Percentiles rank a stretch among this genome's conserved stretches.
Evolutionary conservation across 163 green algal genomes (phyloP).

Genomic region (Scenedesmus sp.): DNA sequence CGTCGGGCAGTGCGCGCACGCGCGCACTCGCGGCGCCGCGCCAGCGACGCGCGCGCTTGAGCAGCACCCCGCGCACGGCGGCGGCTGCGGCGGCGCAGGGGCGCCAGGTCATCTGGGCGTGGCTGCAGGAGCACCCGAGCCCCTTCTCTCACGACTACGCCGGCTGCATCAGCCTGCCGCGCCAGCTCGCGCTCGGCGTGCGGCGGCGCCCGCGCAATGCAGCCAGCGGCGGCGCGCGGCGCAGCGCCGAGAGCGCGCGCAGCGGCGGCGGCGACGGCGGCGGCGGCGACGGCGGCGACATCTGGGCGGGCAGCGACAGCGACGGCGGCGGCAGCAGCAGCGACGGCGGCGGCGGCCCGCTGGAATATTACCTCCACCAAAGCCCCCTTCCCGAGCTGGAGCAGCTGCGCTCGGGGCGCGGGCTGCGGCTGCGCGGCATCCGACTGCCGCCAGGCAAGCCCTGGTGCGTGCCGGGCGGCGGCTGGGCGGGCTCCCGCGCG

Average conservation of each 20-base stretch:
- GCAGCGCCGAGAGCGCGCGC: conserved; percentile 1
- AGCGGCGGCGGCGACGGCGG: not conserved
- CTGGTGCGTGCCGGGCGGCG: conserved; percentile 33
- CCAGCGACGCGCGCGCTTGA: no score
- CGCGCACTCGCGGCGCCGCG: no score
- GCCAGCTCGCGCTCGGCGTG: conserved; percentile 50
- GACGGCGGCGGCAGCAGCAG: not conserved
- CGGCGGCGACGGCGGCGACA: not conserved
- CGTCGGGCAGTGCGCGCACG: no score
- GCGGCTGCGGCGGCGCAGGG: conserved; percentile 45
- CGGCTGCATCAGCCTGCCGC: conserved; percentile 72
- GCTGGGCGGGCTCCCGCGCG: not conserved
- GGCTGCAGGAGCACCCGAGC: conserved; percentile 76
- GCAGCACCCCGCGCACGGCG: not conserved
- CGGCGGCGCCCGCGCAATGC: not conserved
- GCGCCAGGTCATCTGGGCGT: conserved; percentile 73
- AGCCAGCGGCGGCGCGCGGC: not conserved
- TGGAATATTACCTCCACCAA: conserved; percentile 50
- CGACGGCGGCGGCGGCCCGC: not conserved
- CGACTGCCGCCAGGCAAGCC: conserved; percentile 26
- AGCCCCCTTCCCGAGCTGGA: conserved; percentile 57
- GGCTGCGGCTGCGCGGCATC: conserved; percentile 18
- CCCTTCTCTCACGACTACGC: conserved; percentile 74
- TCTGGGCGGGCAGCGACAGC: not conserved
- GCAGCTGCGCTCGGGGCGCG: conserved; percentile 9